Evolutionary conservation across 31 red algal species (phyloP).

Genomic region (Bonnemaisonia californica): DNA sequence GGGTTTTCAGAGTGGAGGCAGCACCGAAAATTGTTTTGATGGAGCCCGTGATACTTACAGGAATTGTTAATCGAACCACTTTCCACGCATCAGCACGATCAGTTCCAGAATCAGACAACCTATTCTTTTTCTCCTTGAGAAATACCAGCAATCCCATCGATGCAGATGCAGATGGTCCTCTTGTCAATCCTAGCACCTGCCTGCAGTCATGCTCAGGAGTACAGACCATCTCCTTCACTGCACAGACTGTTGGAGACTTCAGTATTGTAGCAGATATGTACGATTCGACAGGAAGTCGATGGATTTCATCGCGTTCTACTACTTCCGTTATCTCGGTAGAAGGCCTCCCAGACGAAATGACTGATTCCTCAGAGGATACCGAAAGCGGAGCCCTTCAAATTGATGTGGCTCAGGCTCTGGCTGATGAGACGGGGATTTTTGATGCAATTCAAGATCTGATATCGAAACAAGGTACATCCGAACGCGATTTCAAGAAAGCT

Average conservation of each 20-base stretch:
- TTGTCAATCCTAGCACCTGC: background rate
- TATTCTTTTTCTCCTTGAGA: background rate
- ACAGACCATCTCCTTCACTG: background rate
- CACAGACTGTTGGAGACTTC: background rate
- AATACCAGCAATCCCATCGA: background rate
- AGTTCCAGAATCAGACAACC: background rate
- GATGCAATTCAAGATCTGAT: background rate
- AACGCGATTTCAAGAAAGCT: background rate
- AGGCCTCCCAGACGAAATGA: background rate
- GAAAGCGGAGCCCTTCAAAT: background rate
- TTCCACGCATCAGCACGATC: background rate
- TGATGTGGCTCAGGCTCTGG: background rate
- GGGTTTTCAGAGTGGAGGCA: background rate
- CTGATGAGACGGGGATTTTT: background rate
- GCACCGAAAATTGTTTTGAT: background rate
- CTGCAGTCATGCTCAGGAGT: background rate
- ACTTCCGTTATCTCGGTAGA: background rate
- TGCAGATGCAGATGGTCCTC: background rate
- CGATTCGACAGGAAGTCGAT: background rate
- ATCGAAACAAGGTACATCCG: background rate
- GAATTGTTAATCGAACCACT: background rate
- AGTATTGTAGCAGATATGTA: background rate
- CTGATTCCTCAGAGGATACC: background rate
- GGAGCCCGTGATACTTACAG: background rate
- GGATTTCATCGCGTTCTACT: background rate